Base-by-base conservation (phyloP, 2,329 filamentous ascomycete genomes). In the Emericellopsis atlantica region DNA sequence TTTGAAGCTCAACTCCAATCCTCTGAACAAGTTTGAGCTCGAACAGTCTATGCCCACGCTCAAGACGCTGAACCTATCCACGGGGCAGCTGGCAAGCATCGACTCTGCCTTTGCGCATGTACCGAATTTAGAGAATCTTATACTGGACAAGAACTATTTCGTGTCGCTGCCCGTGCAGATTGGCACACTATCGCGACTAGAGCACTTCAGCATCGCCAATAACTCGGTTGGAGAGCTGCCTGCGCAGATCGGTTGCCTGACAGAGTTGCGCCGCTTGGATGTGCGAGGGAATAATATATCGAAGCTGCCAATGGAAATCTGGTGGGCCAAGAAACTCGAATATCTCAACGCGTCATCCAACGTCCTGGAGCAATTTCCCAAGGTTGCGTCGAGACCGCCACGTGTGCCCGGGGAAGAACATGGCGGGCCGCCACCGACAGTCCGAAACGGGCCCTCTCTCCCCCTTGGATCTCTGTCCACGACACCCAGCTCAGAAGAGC, bases 281-380 rank as follows among this genome's bases (percentile, higher is more conserved):
- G 74, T 96, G 15, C 77, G 90, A 47, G 87, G 92, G 54, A 98
- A 96, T 65, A 98, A 96, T 54, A 74, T 98, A 43, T 83, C 81
- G 48, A 83, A 82, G 53, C 68, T 98, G 26, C 92, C 92, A 2
- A 78, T 85, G 54, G 92, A 98, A 55, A 73, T 98, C n/a, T 98
- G 92, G 92, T 90, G 86, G 70, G 90, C 90, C 40, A 81, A 82
- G 51, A 88, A 83, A 55, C 64, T 98, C 41, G 89, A 96, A 59
- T 90, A 83, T 0, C 73, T 98, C 44, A 98, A 98, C 51, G 81
- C 94, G 11, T 96, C 90, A 1, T 95, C 92, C 10, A 98, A 98
- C 51, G 81, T 96, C 6, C 70, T 98, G 16, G 83, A 89, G 39
- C 79, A 76, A 33, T 96, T 98, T 55, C 92, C 92, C 1, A 95